Evolutionary conservation across 306 rosid genomes (phyloP).

Genomic region (Acmispon strigosus): DNA sequence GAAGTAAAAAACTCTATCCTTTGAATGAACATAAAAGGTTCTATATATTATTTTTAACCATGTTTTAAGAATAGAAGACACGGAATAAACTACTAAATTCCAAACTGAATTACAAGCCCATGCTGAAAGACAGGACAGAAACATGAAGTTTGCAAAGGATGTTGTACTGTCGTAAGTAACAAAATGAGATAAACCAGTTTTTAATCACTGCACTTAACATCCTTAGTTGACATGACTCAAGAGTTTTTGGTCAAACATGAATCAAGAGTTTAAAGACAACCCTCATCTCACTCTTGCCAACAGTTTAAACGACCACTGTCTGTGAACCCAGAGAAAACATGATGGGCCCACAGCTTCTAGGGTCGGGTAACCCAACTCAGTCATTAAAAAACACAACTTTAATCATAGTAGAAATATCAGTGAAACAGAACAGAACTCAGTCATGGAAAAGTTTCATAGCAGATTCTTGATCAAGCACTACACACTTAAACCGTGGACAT

Average conservation of each 20-base stretch:
- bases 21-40: background rate
- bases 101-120: background rate
- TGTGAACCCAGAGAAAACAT: background rate
- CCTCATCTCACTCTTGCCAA: background rate
- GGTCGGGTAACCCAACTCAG: conserved; percentile 20
- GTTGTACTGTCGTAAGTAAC: background rate
- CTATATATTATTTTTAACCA: background rate
- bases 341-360: conserved; percentile 22
- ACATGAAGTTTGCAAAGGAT: background rate
- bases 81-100: background rate
- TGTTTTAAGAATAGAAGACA: background rate
- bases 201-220: background rate
- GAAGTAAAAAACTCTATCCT: background rate
- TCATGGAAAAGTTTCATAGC: background rate
- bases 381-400: background rate
- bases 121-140: background rate
- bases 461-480: conserved; percentile 13
- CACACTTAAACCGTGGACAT: conserved; percentile 22
- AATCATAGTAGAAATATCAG: background rate
- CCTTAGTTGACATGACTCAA: background rate
- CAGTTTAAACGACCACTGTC: background rate
- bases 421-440: background rate
- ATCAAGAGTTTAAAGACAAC: background rate
- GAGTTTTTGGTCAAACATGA: too few species aligned
- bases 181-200: background rate